Conservation (phyloP, 108 stramenopile species). For the Hondaea fermentalgiana region DNA sequence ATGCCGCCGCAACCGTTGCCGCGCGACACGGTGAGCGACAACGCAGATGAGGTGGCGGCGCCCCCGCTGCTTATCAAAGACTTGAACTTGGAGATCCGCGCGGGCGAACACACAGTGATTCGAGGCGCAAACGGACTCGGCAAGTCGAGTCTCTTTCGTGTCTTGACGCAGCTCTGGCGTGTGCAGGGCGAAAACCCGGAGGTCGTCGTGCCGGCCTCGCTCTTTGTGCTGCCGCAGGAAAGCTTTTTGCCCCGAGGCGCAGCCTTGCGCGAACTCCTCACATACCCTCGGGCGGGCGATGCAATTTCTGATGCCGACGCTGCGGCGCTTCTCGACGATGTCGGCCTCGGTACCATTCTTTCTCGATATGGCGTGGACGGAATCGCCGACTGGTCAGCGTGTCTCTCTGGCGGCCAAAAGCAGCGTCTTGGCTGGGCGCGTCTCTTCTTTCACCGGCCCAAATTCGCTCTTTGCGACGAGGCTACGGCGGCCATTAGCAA, state of each 20-base stretch:
- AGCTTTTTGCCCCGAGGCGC: conserved; percentile 29
- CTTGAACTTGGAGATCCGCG: conserved; percentile 26
- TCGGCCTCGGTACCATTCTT: conserved; percentile 19
- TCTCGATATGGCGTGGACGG: conserved; percentile 25
- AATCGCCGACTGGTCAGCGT: conserved; percentile 26
- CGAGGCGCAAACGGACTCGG: conserved; percentile 37
- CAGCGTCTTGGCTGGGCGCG: conserved; percentile 35
- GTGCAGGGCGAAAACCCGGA: conserved; percentile 1
- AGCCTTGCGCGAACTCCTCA: conserved; percentile 25
- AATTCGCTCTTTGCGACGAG: conserved; percentile 33
- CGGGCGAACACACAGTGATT: conserved; percentile 27
- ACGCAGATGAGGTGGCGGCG: not conserved
- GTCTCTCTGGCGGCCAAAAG: conserved; percentile 36
- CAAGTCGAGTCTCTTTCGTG: conserved; percentile 27
- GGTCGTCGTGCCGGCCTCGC: not conserved
- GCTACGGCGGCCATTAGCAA: not conserved
- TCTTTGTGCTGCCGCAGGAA: conserved; percentile 30
- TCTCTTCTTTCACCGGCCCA: conserved; percentile 32
- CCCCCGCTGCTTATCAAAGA: conserved; percentile 17
- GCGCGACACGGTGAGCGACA: not conserved
- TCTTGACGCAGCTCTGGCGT: conserved; percentile 34
- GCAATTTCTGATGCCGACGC: not conserved
- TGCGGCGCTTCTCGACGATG: not conserved
- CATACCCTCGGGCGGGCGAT: conserved; percentile 27
- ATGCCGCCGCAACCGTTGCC: conserved; percentile 16